Percentiles rank a stretch among this genome's conserved stretches.
phyloP scores from a whole-genome alignment of 345 rosid species.

The Geranium rotundifolium region DNA sequence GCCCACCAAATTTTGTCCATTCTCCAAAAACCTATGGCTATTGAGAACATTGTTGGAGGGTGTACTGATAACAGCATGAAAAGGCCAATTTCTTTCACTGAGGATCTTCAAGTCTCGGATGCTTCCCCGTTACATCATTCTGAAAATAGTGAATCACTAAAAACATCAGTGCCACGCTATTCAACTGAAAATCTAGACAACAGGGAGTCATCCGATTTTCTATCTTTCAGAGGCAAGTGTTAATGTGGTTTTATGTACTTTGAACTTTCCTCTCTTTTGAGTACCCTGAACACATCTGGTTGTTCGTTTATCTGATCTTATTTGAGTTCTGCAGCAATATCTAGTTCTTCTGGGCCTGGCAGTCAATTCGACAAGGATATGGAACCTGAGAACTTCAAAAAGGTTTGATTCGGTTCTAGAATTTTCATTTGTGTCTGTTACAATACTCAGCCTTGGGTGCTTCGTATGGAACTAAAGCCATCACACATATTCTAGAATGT shows the following conservation, averaged over 20 bases:
- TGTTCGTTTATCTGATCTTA: neutral
- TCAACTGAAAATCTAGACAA: slow-evolving; percentile 7
- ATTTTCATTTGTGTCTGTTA: neutral
- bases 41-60: slow-evolving; percentile 13
- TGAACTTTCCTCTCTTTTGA: neutral
- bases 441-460: no score
- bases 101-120: slow-evolving; percentile 22
- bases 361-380: slow-evolving; percentile 9
- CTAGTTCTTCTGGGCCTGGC: slow-evolving; percentile 7
- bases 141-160: slow-evolving; percentile 1
- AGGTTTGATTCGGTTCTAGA: slow-evolving; percentile 14
- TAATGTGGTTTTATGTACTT: neutral
- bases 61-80: slow-evolving; percentile 11
- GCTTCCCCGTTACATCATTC: slow-evolving; percentile 3
- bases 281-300: neutral
- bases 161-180: slow-evolving; percentile 5
- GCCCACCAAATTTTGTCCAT: slow-evolving; percentile 53
- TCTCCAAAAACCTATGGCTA: slow-evolving; percentile 39
- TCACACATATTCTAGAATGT: no score
- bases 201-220: neutral
- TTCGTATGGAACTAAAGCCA: no score
- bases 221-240: slow-evolving; percentile 20
- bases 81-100: slow-evolving; percentile 12
- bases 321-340: slow-evolving; percentile 16
- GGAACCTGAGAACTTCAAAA: slow-evolving; percentile 14